Evolutionary conservation across 2,329 filamentous ascomycete species (phyloP), one percentile per base, ranked within the genome.

Genomic region (Plenodomus lindquistii): DNA sequence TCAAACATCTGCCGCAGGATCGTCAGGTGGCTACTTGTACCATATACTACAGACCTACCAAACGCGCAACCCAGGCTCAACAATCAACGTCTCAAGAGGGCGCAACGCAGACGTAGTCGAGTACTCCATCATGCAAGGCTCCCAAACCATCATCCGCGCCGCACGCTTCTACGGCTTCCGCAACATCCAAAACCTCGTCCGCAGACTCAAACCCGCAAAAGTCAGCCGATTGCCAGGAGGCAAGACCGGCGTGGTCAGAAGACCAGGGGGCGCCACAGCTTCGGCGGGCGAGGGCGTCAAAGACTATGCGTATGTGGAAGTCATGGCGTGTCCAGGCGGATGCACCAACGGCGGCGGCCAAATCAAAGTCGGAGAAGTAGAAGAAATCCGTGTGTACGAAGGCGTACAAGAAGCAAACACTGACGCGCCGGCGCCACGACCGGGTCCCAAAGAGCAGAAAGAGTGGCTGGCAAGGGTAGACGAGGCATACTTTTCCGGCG

Each of bases 251-350:
- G 63, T 60, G 2, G 65, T 62, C 27, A 55, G 89, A 47, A 86
- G 96, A 77, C 90, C 91, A 1, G 91, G 91, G 1, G 89, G 44
- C 2, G 58, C 85, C 2, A 86, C 80, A 53, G 79, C 81, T 0
- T 79, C 82, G 38, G 82, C 80, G 1, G 81, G 78, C 44, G 81
- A 84, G 78, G 21, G 80, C 73, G 59, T 81, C 76, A 37, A 80
- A 81, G 90, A 96, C 29, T 92, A 92, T 70, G 82, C 88, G n/a
- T 97, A 96, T 73, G 89, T 97, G 21, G 94, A 99, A 74, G 94
- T 99, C 49, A 99, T 99, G 94, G 94, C 94, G 13, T 99, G 94
- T 72, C 94, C 94, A 0, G 94, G 94, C n/a, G 94, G 94, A 2
- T 99, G 94, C 75, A 99, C 94, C 45, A 99, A 99, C 63, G 94